A percentile compares a stretch with the other conserved stretches of the same genome.
phyloP scores from a whole-genome alignment of 257 asterid genomes.

The Orobanche coerulescens region DNA sequence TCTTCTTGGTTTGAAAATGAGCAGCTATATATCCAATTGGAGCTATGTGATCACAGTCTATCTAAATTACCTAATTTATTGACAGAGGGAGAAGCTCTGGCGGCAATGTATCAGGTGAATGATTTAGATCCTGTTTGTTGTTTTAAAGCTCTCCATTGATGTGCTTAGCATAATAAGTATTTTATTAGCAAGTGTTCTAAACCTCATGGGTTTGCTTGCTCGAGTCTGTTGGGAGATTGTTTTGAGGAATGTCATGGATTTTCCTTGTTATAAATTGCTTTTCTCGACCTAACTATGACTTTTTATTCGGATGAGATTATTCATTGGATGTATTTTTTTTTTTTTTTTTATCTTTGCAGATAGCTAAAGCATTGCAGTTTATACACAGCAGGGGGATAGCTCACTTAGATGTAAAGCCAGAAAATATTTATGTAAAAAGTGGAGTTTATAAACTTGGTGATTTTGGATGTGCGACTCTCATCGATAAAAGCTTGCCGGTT shows the following conservation, averaged over 20 bases:
- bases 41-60: slow-evolving; percentile 83
- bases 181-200: neutral
- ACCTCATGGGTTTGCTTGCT: too few relatives aligned
- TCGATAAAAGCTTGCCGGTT: slow-evolving; percentile 68
- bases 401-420: slow-evolving; percentile 91
- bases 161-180: neutral
- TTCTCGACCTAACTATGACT: neutral
- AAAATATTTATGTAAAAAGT: slow-evolving; percentile 75
- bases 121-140: neutral
- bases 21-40: slow-evolving; percentile 85
- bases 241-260: too few relatives aligned
- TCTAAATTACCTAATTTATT: slow-evolving; percentile 40
- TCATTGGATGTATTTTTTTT: neutral
- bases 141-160: neutral
- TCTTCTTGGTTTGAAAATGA: slow-evolving; percentile 92
- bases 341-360: slow-evolving; percentile 38
- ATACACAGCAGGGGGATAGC: slow-evolving; percentile 73
- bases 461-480: slow-evolving; percentile 86
- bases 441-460: slow-evolving; percentile 90
- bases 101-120: slow-evolving; percentile 76
- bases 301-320: neutral
- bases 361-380: slow-evolving; percentile 72
- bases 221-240: too few relatives aligned
- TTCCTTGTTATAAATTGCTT: too few relatives aligned
- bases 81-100: slow-evolving; percentile 57